These are phyloP conservation scores for Ganoderma multipileum DNA, from an alignment of 1,284 basidiomycete genomes.

Conservation along the genomic window DNA sequence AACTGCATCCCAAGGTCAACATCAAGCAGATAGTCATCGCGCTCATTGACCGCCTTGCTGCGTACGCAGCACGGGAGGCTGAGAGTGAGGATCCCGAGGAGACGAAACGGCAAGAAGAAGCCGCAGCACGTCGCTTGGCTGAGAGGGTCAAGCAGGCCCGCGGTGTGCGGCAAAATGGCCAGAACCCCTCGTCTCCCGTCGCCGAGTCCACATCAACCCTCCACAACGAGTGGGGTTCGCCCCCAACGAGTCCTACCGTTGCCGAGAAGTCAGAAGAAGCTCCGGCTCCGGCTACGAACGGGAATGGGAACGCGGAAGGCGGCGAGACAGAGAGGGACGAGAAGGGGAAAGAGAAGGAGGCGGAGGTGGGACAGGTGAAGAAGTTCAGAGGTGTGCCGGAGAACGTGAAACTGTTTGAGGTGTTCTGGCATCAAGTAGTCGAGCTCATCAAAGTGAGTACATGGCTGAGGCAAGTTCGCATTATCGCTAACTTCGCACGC, in stretches of 20 bases:
- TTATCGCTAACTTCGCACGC: constrained; percentile 8
- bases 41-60: constrained; percentile 92
- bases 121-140: constrained; percentile 83
- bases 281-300: constrained; percentile 20
- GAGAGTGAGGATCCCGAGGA: constrained; percentile 94
- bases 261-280: constrained; percentile 29
- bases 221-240: constrained; percentile 40
- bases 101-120: constrained; percentile 89
- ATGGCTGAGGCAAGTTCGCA: not conserved
- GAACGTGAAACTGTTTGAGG: constrained; percentile 92
- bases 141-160: constrained; percentile 85
- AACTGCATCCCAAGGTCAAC: constrained; percentile 94
- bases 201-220: constrained; percentile 31
- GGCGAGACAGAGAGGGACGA: constrained; percentile 49
- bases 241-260: constrained; percentile 37
- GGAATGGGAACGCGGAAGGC: constrained; percentile 40
- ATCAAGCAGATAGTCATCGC: constrained; percentile 97
- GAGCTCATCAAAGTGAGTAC: constrained; percentile 87
- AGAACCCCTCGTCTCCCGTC: constrained; percentile 32
- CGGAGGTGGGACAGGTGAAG: constrained; percentile 50
- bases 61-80: constrained; percentile 92
- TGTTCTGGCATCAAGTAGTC: constrained; percentile 98
- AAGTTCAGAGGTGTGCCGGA: constrained; percentile 95
- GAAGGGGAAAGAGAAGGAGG: constrained; percentile 53
- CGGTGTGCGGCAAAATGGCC: constrained; percentile 59